Evolutionary conservation across 1,139 yeast species (phyloP).

Genomic region (Suzukiozyma palmioleophila): DNA sequence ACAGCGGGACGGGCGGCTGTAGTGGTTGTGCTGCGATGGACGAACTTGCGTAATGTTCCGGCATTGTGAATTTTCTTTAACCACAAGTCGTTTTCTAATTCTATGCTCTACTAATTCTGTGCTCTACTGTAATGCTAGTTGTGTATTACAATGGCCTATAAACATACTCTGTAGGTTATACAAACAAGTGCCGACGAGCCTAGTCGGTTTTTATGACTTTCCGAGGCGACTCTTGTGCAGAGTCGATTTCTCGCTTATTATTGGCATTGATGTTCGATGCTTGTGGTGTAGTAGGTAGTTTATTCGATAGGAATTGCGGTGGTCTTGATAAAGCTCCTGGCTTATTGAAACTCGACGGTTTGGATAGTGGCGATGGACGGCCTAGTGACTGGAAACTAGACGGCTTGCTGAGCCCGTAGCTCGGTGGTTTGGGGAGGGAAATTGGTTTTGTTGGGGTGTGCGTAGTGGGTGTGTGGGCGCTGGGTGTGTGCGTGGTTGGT

Average conservation of each 20-base stretch:
- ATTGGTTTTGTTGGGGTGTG: constrained; percentile 2
- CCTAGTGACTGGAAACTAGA: constrained; percentile 10
- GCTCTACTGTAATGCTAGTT: no score
- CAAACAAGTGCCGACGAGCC: neutral
- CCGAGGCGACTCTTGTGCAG: constrained; percentile 6
- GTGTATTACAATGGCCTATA: no score
- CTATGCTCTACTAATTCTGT: no score
- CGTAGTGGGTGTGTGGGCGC: constrained; percentile 6
- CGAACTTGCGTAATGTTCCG: no score
- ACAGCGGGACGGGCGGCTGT: no score
- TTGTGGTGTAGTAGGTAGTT: constrained; percentile 15
- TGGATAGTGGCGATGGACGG: constrained; percentile 13
- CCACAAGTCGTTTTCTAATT: no score
- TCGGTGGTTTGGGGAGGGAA: constrained; percentile 13
- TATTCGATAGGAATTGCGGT: constrained; percentile 31
- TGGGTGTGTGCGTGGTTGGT: neutral
- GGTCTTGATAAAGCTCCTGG: constrained; percentile 24
- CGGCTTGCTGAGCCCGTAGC: constrained; percentile 12
- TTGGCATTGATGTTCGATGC: constrained; percentile 5
- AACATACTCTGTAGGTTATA: no score
- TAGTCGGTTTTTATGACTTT: constrained; percentile 8
- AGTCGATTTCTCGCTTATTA: constrained; percentile 12
- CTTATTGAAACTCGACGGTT: constrained; percentile 21
- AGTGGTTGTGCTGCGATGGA: no score
- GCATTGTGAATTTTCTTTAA: no score